phyloP scores from a whole-genome alignment of 2,329 filamentous ascomycete genomes.

The Sordariomycetes sp. region DNA sequence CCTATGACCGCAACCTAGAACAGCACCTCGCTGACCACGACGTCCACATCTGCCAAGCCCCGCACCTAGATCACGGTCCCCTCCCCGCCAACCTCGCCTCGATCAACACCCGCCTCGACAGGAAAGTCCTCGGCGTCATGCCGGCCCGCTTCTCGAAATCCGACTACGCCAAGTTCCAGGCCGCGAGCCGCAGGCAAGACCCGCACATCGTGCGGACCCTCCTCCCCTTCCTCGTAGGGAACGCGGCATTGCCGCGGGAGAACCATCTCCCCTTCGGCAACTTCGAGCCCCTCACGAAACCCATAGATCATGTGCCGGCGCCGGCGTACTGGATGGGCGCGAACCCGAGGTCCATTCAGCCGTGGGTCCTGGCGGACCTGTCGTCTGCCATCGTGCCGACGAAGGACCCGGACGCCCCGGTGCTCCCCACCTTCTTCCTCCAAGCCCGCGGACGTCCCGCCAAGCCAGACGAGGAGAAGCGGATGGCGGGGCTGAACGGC shows the following conservation, averaged over 20 bases:
- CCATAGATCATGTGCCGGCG: conserved; percentile 12
- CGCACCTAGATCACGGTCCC: background rate
- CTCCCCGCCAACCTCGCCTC: conserved; percentile 6
- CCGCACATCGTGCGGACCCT: background rate
- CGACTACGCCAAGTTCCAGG: background rate
- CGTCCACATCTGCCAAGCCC: background rate
- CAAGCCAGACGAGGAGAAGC: conserved; percentile 13
- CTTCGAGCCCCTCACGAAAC: conserved; percentile 19
- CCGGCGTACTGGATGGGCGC: conserved; percentile 19
- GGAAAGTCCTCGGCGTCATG: conserved; percentile 4
- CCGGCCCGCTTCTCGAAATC: background rate
- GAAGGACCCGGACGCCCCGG: conserved; percentile 13
- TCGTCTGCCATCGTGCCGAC: conserved; percentile 16
- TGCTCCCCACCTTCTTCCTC: conserved; percentile 26
- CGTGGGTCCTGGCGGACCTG: conserved; percentile 12
- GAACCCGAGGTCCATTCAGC: conserved; percentile 12
- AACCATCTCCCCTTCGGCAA: conserved; percentile 17
- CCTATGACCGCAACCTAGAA: background rate
- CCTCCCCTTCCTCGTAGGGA: background rate
- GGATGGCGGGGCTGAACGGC: conserved; percentile 22
- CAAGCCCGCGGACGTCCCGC: conserved; percentile 22
- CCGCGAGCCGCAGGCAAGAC: background rate
- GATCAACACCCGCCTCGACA: conserved; percentile 12
- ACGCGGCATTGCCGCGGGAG: background rate
- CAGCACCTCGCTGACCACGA: background rate